Percentiles rank a stretch among this genome's conserved stretches.
These are phyloP conservation scores for Oemleria cerasiformis DNA, from an alignment of 306 rosid species.

Conservation along the genomic window DNA sequence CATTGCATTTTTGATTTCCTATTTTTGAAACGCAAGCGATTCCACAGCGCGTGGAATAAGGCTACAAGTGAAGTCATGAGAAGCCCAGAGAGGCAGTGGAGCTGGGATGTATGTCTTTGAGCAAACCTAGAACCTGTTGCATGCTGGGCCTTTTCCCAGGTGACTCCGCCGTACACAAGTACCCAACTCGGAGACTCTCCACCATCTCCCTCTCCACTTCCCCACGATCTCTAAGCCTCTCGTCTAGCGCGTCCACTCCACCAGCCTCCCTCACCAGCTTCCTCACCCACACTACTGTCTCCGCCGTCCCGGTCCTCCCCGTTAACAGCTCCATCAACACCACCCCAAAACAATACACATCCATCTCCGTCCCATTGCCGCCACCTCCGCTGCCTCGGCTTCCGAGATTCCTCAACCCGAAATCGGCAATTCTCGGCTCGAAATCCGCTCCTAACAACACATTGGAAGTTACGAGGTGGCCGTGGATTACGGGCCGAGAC, in stretches of 20 bases:
- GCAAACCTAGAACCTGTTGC: constrained; percentile 86
- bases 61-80: constrained; percentile 20
- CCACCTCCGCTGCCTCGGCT: constrained; percentile 9
- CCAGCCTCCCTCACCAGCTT: constrained; percentile 72
- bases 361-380: constrained; percentile 40
- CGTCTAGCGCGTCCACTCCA: constrained; percentile 50
- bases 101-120: constrained; percentile 62
- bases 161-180: constrained; percentile 85
- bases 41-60: background rate
- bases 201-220: constrained; percentile 59
- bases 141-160: constrained; percentile 81
- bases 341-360: constrained; percentile 94
- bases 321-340: constrained; percentile 88
- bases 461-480: constrained; percentile 73
- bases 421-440: constrained; percentile 74
- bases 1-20: background rate
- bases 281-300: constrained; percentile 83
- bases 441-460: constrained; percentile 65
- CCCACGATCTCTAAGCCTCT: constrained; percentile 41
- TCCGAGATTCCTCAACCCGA: constrained; percentile 50
- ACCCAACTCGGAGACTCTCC: constrained; percentile 88
- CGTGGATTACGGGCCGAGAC: constrained; percentile 74
- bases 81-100: constrained; percentile 15
- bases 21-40: background rate
- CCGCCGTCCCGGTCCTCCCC: constrained; percentile 73